These are phyloP conservation scores for Pythium dissimile DNA, from an alignment of 352 stramenopile genomes.

Conservation along the genomic window DNA sequence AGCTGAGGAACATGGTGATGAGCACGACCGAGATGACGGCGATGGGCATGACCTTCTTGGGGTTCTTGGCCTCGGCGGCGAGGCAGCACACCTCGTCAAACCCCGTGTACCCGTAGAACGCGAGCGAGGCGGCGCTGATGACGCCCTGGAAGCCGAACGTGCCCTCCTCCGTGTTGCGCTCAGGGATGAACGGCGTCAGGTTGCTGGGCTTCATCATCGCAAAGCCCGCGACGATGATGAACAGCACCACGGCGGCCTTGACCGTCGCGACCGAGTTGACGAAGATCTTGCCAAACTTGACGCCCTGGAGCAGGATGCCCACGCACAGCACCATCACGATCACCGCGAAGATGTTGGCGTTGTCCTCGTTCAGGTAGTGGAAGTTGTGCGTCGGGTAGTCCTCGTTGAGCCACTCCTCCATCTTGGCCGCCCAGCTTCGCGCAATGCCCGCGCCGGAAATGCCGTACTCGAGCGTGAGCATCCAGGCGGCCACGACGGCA, in stretches of 20 bases:
- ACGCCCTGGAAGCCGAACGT: constrained; percentile 53
- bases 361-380: constrained; percentile 54
- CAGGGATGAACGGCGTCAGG: constrained; percentile 78
- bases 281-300: constrained; percentile 85
- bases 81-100: constrained; percentile 94
- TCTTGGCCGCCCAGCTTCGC: constrained; percentile 89
- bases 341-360: constrained; percentile 51
- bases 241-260: constrained; percentile 83
- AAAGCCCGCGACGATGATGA: constrained; percentile 91
- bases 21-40: constrained; percentile 78
- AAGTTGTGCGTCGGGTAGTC: constrained; percentile 39
- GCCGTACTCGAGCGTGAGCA: constrained; percentile 91
- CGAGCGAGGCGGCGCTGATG: constrained; percentile 73
- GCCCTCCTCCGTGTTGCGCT: constrained; percentile 19
- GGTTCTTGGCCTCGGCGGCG: constrained; percentile 71
- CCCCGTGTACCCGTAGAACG: constrained; percentile 93
- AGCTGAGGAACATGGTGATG: constrained; percentile 63
- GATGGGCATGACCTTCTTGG: constrained; percentile 67
- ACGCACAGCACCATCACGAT: constrained; percentile 72
- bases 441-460: constrained; percentile 88
- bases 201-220: constrained; percentile 75
- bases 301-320: constrained; percentile 63
- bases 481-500: constrained; percentile 83
- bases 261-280: constrained; percentile 82
- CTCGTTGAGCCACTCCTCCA: constrained; percentile 56